Evolutionary conservation across 75 land plant species (phyloP).

Genomic region (Cunninghamia lanceolata): DNA sequence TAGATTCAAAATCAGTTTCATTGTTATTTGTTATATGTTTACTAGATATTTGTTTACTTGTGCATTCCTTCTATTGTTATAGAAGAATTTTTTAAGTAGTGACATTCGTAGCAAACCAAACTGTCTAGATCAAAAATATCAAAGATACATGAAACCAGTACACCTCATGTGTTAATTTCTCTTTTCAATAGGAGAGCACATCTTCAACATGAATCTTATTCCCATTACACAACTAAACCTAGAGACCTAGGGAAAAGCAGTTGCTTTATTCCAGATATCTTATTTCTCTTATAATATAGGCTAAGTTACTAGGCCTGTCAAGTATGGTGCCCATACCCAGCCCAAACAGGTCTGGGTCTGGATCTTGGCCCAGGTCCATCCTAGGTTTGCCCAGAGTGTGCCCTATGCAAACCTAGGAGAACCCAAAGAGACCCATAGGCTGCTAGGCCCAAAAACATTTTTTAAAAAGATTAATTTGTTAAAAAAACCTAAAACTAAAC

Average conservation of each 20-base stretch:
- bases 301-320: too few species aligned
- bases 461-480: too few species aligned
- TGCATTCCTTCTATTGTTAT: not conserved
- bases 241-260: not conserved
- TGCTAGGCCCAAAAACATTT: too few species aligned
- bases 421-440: too few species aligned
- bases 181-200: not conserved
- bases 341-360: too few species aligned
- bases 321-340: too few species aligned
- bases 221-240: not conserved
- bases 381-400: too few species aligned
- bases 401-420: too few species aligned
- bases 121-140: not conserved
- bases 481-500: too few species aligned
- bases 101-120: not conserved
- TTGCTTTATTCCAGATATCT: too few species aligned
- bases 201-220: not conserved
- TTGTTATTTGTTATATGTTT: not conserved
- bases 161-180: not conserved
- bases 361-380: too few species aligned
- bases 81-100: not conserved
- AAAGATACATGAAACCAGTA: not conserved
- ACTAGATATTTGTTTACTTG: not conserved
- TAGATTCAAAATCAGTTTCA: not conserved
- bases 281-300: too few species aligned